A percentile compares a stretch with the other conserved stretches of the same genome.
These are phyloP conservation scores for Crithidia bombi DNA, from an alignment of 208 protist species.

Conservation along the genomic window DNA sequence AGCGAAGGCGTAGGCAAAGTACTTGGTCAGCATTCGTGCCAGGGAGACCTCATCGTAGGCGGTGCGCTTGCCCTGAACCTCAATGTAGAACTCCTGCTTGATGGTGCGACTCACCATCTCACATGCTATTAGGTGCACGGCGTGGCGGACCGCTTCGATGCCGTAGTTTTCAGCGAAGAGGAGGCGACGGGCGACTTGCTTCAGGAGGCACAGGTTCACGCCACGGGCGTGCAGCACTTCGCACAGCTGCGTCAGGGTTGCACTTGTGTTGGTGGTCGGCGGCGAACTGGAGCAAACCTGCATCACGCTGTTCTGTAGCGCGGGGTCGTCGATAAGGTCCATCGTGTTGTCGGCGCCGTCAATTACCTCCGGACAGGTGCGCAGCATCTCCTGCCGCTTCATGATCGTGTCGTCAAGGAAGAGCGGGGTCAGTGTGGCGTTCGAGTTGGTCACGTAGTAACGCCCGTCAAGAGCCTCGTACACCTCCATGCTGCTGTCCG, in stretches of 20 bases:
- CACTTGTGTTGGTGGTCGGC: neutral
- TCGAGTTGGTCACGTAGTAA: conserved; percentile 83
- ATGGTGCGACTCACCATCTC: conserved; percentile 80
- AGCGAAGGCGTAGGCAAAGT: conserved; percentile 63
- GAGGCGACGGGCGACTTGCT: conserved; percentile 59
- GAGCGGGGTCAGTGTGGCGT: conserved; percentile 73
- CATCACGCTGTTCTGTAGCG: conserved; percentile 48
- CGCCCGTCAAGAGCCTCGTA: conserved; percentile 82
- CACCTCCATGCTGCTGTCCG: conserved; percentile 65
- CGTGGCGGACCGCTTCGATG: conserved; percentile 9
- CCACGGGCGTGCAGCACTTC: conserved; percentile 61
- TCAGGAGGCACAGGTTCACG: conserved; percentile 83
- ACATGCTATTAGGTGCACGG: conserved; percentile 48
- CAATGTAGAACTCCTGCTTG: conserved; percentile 88
- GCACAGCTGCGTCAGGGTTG: conserved; percentile 30
- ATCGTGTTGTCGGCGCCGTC: conserved; percentile 66
- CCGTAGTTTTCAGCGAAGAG: conserved; percentile 17
- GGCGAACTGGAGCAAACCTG: conserved; percentile 30
- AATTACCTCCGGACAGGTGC: conserved; percentile 47
- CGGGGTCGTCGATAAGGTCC: conserved; percentile 43
- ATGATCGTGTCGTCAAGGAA: conserved; percentile 78
- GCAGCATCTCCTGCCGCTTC: conserved; percentile 84
- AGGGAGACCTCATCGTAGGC: conserved; percentile 76
- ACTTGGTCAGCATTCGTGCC: conserved; percentile 46
- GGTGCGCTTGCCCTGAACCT: conserved; percentile 77